Conservation (phyloP, 148 eudicot species). For the Vaccinium macrocarpon region DNA sequence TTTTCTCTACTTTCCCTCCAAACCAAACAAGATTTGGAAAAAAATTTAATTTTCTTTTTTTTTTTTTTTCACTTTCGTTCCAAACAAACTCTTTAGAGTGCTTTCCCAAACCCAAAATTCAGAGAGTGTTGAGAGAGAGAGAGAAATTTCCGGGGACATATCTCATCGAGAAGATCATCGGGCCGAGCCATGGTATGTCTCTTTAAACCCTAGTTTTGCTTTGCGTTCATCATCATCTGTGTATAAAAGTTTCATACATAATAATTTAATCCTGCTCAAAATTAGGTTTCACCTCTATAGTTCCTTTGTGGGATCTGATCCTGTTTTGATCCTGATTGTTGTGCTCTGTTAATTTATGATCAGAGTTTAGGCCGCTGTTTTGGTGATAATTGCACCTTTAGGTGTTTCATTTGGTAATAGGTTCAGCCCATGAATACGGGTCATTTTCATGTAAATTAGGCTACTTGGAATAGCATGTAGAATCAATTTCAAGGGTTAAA, state of each 20-base stretch:
- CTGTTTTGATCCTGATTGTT: not conserved
- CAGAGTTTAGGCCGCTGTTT: not conserved
- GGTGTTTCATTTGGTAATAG: not conserved
- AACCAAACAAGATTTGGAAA: too few relatives aligned
- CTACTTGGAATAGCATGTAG: not conserved
- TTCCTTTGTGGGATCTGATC: not conserved
- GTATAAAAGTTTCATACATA: not conserved
- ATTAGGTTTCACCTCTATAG: not conserved
- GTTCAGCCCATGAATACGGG: not conserved
- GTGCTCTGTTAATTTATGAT: not conserved
- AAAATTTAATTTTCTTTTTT: too few relatives aligned
- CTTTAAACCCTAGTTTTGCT: slow-evolving; percentile 7
- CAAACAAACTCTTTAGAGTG: too few relatives aligned
- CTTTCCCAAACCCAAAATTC: not conserved
- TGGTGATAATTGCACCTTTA: not conserved
- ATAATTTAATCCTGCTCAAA: not conserved
- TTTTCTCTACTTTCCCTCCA: too few relatives aligned
- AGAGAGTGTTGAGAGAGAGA: not conserved
- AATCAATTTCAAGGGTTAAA: not conserved
- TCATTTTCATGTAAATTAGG: not conserved
- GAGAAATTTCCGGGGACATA: not conserved
- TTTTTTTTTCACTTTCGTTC: too few relatives aligned
- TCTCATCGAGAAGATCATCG: not conserved
- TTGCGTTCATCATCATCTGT: not conserved
- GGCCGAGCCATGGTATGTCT: not conserved